Conservation (phyloP, 2,329 filamentous ascomycete species). For the Alternaria dauci region DNA sequence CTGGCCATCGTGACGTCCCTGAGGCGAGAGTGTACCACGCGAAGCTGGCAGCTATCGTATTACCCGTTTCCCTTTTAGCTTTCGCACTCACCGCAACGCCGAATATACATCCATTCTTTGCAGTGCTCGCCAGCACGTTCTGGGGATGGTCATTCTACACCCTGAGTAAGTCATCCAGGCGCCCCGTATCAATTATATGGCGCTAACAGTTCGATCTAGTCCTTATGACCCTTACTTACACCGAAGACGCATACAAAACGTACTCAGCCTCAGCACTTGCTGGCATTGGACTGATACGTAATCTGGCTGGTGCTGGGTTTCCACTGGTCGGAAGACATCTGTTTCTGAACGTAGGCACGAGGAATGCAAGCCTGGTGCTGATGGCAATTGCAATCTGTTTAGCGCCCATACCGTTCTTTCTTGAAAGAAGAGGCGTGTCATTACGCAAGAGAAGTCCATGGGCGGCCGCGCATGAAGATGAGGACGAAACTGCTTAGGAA, state of each 20-base stretch:
- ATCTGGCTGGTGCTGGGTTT: conserved; percentile 49
- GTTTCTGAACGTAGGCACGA: conserved; percentile 43
- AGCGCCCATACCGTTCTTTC: conserved; percentile 46
- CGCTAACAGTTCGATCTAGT: conserved; percentile 29
- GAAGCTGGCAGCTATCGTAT: conserved; percentile 52
- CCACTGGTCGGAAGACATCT: conserved; percentile 43
- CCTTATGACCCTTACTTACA: conserved; percentile 60
- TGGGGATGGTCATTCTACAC: conserved; percentile 63
- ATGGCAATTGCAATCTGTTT: conserved; percentile 39
- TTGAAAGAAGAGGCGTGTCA: conserved; percentile 45
- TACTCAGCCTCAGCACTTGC: conserved; percentile 55
- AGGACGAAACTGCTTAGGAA: conserved; percentile 29
- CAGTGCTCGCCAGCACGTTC: conserved; percentile 59
- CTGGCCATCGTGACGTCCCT: conserved; percentile 49
- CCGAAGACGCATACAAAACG: conserved; percentile 59
- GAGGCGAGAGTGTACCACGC: conserved; percentile 55
- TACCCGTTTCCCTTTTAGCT: conserved; percentile 46
- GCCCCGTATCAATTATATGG: neutral
- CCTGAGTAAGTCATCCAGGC: conserved; percentile 43
- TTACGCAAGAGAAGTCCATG: conserved; percentile 51
- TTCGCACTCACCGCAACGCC: conserved; percentile 48
- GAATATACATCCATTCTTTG: conserved; percentile 51
- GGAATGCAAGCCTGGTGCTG: conserved; percentile 43
- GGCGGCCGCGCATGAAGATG: conserved; percentile 50
- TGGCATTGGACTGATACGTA: conserved; percentile 52